These are phyloP conservation scores for Priceomyces carsonii DNA, from an alignment of 805 yeast species.

Conservation along the genomic window DNA sequence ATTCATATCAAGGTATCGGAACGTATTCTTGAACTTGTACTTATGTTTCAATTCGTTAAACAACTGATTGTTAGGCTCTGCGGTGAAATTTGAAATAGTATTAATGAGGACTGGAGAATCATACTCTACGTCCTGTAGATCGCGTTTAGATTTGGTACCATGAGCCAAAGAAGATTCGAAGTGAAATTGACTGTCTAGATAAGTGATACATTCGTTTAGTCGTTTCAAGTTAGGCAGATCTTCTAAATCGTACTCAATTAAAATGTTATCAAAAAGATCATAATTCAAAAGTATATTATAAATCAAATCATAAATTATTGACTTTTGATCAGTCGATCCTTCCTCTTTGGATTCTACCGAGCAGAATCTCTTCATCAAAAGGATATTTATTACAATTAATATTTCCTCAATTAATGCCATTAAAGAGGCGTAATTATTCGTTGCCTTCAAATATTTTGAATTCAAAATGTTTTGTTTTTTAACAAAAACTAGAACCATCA, in stretches of 20 bases:
- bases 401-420: constrained; percentile 25
- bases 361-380: constrained; percentile 20
- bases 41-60: too few relatives aligned
- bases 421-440: constrained; percentile 11
- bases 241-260: constrained; percentile 3
- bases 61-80: too few relatives aligned
- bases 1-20: background rate
- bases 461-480: constrained; percentile 17
- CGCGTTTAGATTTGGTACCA: constrained; percentile 14
- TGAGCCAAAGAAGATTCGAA: too few relatives aligned
- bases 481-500: constrained; percentile 31
- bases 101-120: constrained; percentile 26
- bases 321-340: constrained; percentile 16
- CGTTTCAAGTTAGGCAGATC: constrained; percentile 9
- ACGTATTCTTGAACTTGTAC: background rate
- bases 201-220: constrained; percentile 16
- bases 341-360: background rate
- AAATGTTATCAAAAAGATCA: constrained; percentile 15
- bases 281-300: constrained; percentile 28
- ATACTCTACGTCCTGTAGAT: constrained; percentile 23
- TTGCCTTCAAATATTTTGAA: constrained; percentile 14
- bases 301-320: constrained; percentile 31
- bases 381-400: constrained; percentile 17
- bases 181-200: constrained; percentile 18
- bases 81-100: constrained; percentile 10